Conservation (phyloP, 768 basidiomycete species). For the Coprinellus micaceus region DNA sequence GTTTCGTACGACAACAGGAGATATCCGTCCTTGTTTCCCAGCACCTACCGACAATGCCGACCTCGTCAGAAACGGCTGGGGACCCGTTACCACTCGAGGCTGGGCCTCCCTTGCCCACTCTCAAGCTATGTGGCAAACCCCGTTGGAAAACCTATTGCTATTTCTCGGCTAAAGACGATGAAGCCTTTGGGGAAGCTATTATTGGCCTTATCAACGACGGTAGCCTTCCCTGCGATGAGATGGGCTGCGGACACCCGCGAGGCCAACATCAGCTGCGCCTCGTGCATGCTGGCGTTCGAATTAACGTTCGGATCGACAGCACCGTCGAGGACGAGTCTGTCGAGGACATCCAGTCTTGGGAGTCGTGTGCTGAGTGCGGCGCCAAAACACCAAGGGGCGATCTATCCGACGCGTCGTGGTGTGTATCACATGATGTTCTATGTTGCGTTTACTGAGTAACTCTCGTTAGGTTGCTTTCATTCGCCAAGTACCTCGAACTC, state of each 20-base stretch:
- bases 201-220: slow-evolving; percentile 26
- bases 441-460: neutral
- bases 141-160: slow-evolving; percentile 51
- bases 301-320: slow-evolving; percentile 24
- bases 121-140: slow-evolving; percentile 42
- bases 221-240: slow-evolving; percentile 32
- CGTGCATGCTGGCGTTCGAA: slow-evolving; percentile 34
- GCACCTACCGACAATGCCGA: slow-evolving; percentile 26
- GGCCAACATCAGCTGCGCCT: slow-evolving; percentile 46
- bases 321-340: slow-evolving; percentile 9
- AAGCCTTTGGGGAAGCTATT: slow-evolving; percentile 43
- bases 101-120: slow-evolving; percentile 13
- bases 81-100: neutral
- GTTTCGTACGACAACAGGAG: slow-evolving; percentile 58
- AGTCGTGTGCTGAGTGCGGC: slow-evolving; percentile 47
- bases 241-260: slow-evolving; percentile 30
- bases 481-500: slow-evolving; percentile 56
- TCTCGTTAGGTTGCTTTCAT: slow-evolving; percentile 44
- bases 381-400: slow-evolving; percentile 27
- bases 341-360: slow-evolving; percentile 40
- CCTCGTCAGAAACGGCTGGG: neutral
- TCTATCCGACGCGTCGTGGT: slow-evolving; percentile 54
- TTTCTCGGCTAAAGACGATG: slow-evolving; percentile 35
- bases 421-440: slow-evolving; percentile 22
- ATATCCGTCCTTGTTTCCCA: slow-evolving; percentile 49